phyloP scores from a whole-genome alignment of 805 yeast genomes.

The Pichia occidentalis region DNA sequence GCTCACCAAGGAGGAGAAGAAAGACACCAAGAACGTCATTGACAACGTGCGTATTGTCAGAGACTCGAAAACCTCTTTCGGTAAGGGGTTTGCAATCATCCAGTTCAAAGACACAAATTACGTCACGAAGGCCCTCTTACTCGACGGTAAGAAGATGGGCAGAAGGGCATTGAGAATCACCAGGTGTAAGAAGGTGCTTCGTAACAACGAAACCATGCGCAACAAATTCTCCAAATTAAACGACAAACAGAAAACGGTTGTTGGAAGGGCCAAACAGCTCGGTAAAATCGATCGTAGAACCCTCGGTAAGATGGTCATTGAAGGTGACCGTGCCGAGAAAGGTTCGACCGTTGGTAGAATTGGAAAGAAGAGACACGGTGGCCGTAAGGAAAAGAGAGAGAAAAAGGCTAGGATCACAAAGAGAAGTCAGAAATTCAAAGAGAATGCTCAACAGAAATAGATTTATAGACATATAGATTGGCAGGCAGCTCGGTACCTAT shows the following conservation, averaged over 20 bases:
- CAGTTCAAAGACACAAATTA: slow-evolving; percentile 71
- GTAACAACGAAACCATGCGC: slow-evolving; percentile 20
- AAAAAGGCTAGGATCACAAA: slow-evolving; percentile 45
- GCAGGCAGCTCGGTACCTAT: no score
- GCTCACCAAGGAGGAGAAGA: slow-evolving; percentile 38
- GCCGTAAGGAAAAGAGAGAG: slow-evolving; percentile 49
- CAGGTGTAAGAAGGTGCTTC: slow-evolving; percentile 48
- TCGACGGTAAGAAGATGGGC: slow-evolving; percentile 59
- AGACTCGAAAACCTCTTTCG: slow-evolving; percentile 88
- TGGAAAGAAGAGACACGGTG: slow-evolving; percentile 53
- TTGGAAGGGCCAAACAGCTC: slow-evolving; percentile 74
- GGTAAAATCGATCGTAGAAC: slow-evolving; percentile 77
- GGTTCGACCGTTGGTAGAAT: slow-evolving; percentile 57
- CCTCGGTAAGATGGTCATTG: slow-evolving; percentile 53
- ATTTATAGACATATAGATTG: slow-evolving; percentile 2
- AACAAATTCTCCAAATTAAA: slow-evolving; percentile 32
- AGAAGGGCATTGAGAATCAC: slow-evolving; percentile 67
- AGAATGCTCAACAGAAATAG: slow-evolving; percentile 3
- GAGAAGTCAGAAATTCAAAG: slow-evolving; percentile 37
- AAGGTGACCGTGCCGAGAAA: slow-evolving; percentile 74
- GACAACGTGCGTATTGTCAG: slow-evolving; percentile 87
- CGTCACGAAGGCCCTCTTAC: slow-evolving; percentile 74
- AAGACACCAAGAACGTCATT: slow-evolving; percentile 34
- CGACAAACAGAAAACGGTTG: slow-evolving; percentile 64
- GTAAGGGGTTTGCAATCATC: slow-evolving; percentile 95